Evolutionary conservation across 208 protist genomes (phyloP), one percentile per base, ranked within the genome.

Genomic region (Trypanosoma vivax): DNA sequence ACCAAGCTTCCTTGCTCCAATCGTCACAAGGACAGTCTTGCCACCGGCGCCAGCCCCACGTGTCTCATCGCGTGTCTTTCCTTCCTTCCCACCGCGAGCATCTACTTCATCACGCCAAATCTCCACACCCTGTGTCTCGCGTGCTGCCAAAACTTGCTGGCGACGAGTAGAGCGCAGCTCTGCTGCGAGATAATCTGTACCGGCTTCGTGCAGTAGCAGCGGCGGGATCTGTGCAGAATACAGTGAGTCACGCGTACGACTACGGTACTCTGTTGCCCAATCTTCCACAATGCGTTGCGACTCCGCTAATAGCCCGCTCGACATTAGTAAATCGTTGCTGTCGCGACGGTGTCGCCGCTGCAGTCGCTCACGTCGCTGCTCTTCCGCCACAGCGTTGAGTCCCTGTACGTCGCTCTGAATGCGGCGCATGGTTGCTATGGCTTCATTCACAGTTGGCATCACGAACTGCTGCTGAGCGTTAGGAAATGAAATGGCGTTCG

Each of bases 381-480:
- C 75, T 60, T 70, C 62, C 2, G 84, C 76, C 30, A 89, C 79
- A n/a, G 76, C 79, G 56, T 92, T 92, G 28, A 92, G 73, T 0
- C 78, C 84, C 3, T 84, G 53, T 23, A 92, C 73, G 34, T 92
- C 80, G 35, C 80, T 68, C 61, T 92, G 84, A 19, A 92, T 87
- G 56, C 65, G 72, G 2, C 73, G 73, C 51, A 92, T 87, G 16
- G 81, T 68, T 14, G 53, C 50, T 5, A 53, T 69, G 0, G 80
- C 83, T 51, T 88, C 84, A 43, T 70, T 70, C 18, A 64, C 50
- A 49, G 58, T 63, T 28, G 84, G 84, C 84, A 92, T 92, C 25
- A 70, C 57, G 49, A 89, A 88, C 38, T 41, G 48, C 34, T 61
- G 69, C 43, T 65, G 60, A 35, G 65, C 58, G 29, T 28, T 38